A percentile compares a stretch with the other conserved stretches of the same genome.
phyloP scores from a whole-genome alignment of 2,329 filamentous ascomycete species.

The Penicillium carneum region DNA sequence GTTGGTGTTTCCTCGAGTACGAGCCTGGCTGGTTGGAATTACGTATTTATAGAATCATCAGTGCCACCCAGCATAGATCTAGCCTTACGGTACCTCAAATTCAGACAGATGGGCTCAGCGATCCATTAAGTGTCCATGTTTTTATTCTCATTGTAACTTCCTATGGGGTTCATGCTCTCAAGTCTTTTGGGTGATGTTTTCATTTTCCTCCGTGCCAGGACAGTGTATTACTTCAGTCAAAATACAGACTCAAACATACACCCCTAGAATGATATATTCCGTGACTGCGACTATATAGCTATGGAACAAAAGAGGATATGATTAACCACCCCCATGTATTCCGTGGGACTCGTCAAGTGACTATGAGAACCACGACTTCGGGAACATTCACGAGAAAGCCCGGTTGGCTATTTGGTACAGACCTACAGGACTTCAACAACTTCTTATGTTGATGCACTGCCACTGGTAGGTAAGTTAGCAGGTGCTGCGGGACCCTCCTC shows the following conservation, averaged over 20 bases:
- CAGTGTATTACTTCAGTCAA: neutral
- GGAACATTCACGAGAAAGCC: neutral
- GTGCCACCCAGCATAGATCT: neutral
- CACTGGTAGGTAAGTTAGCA: neutral
- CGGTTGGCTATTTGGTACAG: neutral
- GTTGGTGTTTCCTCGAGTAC: no score
- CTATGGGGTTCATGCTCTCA: no score
- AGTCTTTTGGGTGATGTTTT: no score
- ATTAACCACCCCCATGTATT: neutral
- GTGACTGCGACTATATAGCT: neutral
- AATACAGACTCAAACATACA: neutral
- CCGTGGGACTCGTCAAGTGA: neutral
- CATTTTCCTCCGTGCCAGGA: no score
- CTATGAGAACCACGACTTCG: neutral
- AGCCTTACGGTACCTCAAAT: no score
- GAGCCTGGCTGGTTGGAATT: conserved; percentile 18
- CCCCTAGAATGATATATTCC: neutral
- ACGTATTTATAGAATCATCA: conserved; percentile 25
- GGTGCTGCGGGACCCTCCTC: neutral
- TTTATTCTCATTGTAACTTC: no score
- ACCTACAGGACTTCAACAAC: neutral
- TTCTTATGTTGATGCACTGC: neutral
- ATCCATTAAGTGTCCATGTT: no score
- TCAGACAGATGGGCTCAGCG: no score
- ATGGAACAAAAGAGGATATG: neutral